A percentile compares a stretch with the other conserved stretches of the same genome.
These are phyloP conservation scores for Pisolithus tinctorius DNA, from an alignment of 768 basidiomycete genomes.

Conservation along the genomic window DNA sequence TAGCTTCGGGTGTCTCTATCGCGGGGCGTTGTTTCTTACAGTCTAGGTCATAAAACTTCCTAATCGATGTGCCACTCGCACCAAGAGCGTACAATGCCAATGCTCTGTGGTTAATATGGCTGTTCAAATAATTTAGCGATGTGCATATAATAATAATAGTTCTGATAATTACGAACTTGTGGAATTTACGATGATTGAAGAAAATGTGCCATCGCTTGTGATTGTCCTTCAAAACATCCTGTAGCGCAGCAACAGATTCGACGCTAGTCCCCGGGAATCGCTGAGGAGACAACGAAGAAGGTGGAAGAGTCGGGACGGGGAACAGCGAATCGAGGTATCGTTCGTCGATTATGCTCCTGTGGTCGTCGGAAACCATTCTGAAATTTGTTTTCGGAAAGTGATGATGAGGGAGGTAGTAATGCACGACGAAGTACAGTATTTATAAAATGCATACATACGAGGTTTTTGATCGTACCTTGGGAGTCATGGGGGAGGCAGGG, in stretches of 20 bases:
- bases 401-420: too few species aligned
- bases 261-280: conserved; percentile 7
- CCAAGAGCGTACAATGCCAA: conserved; percentile 24
- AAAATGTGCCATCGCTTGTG: conserved; percentile 43
- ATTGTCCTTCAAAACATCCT: too few species aligned
- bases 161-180: conserved; percentile 40
- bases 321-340: conserved; percentile 5
- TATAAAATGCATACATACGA: too few species aligned
- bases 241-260: conserved; percentile 25
- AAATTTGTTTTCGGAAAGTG: too few species aligned
- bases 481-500: too few species aligned
- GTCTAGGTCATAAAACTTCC: conserved; percentile 21
- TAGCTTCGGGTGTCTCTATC: conserved; percentile 16
- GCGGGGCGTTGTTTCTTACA: conserved; percentile 14
- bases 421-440: too few species aligned
- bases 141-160: not conserved
- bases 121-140: not conserved
- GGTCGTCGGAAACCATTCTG: too few species aligned
- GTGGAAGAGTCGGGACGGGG: conserved; percentile 4
- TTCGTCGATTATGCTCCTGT: not conserved
- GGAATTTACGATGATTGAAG: conserved; percentile 39
- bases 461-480: too few species aligned
- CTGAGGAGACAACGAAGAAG: not conserved
- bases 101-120: conserved; percentile 24
- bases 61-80: conserved; percentile 15